Conservation (phyloP, 257 asterid genomes). For the Nicotiana sylvestris region DNA sequence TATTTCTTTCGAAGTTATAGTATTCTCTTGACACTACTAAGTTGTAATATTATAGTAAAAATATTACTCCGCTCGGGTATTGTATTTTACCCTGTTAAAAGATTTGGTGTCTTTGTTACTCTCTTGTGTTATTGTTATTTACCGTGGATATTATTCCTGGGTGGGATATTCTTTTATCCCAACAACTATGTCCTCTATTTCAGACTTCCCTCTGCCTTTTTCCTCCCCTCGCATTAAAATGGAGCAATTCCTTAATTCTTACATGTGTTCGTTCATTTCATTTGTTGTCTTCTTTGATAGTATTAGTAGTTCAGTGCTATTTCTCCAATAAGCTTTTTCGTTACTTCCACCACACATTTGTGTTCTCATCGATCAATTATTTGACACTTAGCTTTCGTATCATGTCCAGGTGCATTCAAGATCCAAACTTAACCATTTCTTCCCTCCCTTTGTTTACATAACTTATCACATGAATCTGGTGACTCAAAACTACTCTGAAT, state of each 20-base stretch:
- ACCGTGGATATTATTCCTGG: too few species aligned
- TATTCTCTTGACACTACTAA: too few species aligned
- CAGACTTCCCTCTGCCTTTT: neutral
- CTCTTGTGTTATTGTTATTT: too few species aligned
- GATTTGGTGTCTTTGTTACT: too few species aligned
- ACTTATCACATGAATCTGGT: conserved; percentile 29
- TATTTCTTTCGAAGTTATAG: too few species aligned
- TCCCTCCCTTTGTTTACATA: neutral
- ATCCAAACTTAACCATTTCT: conserved; percentile 14
- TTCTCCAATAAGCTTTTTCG: neutral
- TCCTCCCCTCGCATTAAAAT: too few species aligned
- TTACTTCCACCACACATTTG: neutral
- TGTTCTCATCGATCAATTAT: conserved; percentile 1
- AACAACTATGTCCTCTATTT: neutral
- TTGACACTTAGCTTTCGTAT: neutral
- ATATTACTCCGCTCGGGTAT: too few species aligned
- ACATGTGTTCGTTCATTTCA: neutral
- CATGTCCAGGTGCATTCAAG: conserved; percentile 21
- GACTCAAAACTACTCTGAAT: conserved; percentile 12
- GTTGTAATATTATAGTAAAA: too few species aligned
- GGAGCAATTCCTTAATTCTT: neutral
- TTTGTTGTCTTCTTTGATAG: neutral
- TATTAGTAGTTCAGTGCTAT: too few species aligned
- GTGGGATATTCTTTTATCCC: too few species aligned
- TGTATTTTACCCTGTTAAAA: too few species aligned